Percentiles rank a stretch among this genome's conserved stretches.
Evolutionary conservation across 257 asterid genomes (phyloP).

Genomic region (Coffea canephora): DNA sequence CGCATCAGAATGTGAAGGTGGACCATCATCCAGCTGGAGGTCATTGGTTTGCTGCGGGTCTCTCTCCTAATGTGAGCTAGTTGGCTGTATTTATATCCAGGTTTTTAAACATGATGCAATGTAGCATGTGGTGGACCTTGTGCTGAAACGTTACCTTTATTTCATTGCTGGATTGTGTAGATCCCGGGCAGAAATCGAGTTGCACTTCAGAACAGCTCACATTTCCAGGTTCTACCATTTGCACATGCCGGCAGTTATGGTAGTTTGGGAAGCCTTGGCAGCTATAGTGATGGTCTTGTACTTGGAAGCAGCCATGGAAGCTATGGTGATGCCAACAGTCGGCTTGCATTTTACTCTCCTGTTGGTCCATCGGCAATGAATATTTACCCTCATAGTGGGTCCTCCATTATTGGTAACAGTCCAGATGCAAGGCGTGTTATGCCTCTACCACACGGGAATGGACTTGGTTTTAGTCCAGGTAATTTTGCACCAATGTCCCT

Average conservation of each 20-base stretch:
- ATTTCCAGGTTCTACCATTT: constrained; percentile 66
- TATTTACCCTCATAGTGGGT: constrained; percentile 62
- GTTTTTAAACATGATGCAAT: constrained; percentile 7
- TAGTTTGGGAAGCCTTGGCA: constrained; percentile 97
- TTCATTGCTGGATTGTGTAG: constrained; percentile 40
- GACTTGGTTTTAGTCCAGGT: constrained; percentile 92
- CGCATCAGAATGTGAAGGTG: constrained; percentile 73
- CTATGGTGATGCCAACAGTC: constrained; percentile 79
- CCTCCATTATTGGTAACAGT: constrained; percentile 73
- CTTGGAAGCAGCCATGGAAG: constrained; percentile 96
- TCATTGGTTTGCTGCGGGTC: constrained; percentile 99
- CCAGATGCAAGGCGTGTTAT: constrained; percentile 86
- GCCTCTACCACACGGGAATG: constrained; percentile 70
- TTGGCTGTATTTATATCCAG: constrained; percentile 13
- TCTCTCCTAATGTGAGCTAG: constrained; percentile 92
- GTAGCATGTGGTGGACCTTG: constrained; percentile 16
- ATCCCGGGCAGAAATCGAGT: constrained; percentile 64
- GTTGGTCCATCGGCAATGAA: constrained; percentile 90
- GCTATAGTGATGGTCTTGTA: constrained; percentile 77
- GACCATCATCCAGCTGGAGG: constrained; percentile 99
- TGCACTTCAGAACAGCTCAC: constrained; percentile 75
- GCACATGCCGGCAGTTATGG: constrained; percentile 92
- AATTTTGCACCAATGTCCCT: constrained; percentile 88
- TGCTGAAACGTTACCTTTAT: neutral
- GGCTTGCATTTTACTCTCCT: constrained; percentile 86